Base-by-base conservation (phyloP, 352 stramenopile species). In the Halophytophthora polymorphica region DNA sequence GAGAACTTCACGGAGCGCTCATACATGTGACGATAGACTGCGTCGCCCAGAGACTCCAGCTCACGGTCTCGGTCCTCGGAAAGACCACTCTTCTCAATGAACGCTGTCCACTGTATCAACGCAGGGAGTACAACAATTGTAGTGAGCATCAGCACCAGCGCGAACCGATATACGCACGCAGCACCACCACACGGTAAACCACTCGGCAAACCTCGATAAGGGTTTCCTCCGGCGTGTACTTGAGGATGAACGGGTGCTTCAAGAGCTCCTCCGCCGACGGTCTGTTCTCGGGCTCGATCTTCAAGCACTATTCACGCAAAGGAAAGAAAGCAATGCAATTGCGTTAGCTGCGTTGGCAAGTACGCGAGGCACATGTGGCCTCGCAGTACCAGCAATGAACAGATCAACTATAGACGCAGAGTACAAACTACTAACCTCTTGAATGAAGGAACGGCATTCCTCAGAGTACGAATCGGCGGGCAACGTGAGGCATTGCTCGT, bases 11-110 rank as follows among this genome's bases (percentile, higher is more conserved):
- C 75, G 21, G 69, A 86, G 23, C 76, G 73, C 47, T 91, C 73
- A 53, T 90, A 88, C 45, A 90, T 76, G 44, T 91, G 80, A 14
- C 75, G 72, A 68, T 90, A 87, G 13, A 88, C 82, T 34, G 79
- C 79, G n/a, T 92, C 82, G 21, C 73, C 65, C 6, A 92, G 59
- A 31, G 77, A 69, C 45, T 88, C 69, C 25, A 92, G 49, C n/a
- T 92, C 82, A 37, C 38, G 58, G 13, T 45, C 48, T 18, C 66
- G 56, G 38, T 92, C 73, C 65, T 92, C 79, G 39, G 75, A 87
- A 13, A 90, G 61, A 14, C 74, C 44, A 17, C 51, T 61, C 40
- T 66, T 53, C 28, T 89, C 71, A 31, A 90, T 76, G 43, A 91
- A 93, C 21, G 40, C 54, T 18, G 53, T 55, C 80, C 80, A 92